Conservation (phyloP, 306 rosid species). For the Prosopis cineraria region DNA sequence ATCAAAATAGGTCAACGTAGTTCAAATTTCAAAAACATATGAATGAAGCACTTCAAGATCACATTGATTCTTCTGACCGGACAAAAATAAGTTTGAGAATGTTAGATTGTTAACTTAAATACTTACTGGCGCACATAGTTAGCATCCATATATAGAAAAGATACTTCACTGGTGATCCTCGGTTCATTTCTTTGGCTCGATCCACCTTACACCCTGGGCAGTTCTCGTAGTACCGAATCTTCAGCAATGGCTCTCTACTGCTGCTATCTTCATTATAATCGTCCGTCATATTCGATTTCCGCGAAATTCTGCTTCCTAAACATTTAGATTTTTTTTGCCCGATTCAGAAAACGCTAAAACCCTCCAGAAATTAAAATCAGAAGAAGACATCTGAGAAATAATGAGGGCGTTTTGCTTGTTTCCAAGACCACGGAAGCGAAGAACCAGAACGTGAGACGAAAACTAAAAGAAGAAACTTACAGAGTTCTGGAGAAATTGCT, state of each 20-base stretch:
- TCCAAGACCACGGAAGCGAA: too few relatives aligned
- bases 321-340: background rate
- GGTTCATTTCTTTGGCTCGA: conserved; percentile 40
- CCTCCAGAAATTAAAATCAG: background rate
- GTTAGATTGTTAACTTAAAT: background rate
- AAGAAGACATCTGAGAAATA: background rate
- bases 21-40: too few relatives aligned
- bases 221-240: conserved; percentile 48
- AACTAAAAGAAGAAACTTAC: too few relatives aligned
- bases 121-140: conserved; percentile 56
- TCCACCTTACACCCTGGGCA: conserved; percentile 86
- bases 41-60: background rate
- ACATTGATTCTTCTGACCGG: background rate
- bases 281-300: conserved; percentile 48
- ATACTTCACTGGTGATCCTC: conserved; percentile 50
- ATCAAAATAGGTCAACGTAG: background rate
- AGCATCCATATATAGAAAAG: conserved; percentile 48
- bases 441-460: too few relatives aligned
- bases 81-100: background rate
- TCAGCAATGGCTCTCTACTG: conserved; percentile 42
- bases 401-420: background rate
- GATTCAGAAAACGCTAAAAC: too few relatives aligned
- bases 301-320: background rate
- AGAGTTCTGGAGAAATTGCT: too few relatives aligned
- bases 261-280: background rate